Evolutionary conservation across 2,329 filamentous ascomycete genomes (phyloP).

Genomic region (Ceratocystis destructans): DNA sequence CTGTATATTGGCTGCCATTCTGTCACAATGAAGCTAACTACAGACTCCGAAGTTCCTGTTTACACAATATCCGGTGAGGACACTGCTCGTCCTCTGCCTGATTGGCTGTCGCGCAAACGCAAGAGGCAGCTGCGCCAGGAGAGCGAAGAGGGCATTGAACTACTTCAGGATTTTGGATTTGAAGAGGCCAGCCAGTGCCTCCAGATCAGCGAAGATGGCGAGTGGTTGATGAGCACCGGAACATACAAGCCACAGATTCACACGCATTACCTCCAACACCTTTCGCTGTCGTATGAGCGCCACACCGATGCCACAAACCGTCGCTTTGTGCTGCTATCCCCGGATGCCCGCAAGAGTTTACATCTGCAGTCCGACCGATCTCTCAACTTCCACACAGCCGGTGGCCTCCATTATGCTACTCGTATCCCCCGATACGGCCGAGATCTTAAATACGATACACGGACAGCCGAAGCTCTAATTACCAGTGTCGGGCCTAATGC

Average conservation of each 20-base stretch:
- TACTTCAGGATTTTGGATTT: conserved; percentile 95
- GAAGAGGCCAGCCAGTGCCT: conserved; percentile 89
- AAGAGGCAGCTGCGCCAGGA: conserved; percentile 90
- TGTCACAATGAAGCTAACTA: conserved; percentile 59
- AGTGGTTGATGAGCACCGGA: conserved; percentile 94
- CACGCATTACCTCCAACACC: conserved; percentile 83
- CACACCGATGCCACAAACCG: conserved; percentile 88
- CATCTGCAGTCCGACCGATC: conserved; percentile 86
- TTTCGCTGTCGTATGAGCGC: conserved; percentile 83
- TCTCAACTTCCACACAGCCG: conserved; percentile 84
- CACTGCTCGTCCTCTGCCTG: conserved; percentile 73
- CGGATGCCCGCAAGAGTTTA: conserved; percentile 85
- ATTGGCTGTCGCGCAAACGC: conserved; percentile 83
- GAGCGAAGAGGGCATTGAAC: conserved; percentile 80
- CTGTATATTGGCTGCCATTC: neutral
- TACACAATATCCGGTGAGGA: conserved; percentile 92
- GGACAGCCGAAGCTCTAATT: conserved; percentile 70
- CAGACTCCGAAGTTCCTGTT: conserved; percentile 70
- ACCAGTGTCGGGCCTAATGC: conserved; percentile 76
- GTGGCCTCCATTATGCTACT: conserved; percentile 77
- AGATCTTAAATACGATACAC: conserved; percentile 71
- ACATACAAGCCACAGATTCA: conserved; percentile 69
- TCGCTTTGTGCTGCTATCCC: conserved; percentile 75
- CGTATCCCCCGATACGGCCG: conserved; percentile 85
- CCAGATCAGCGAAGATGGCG: conserved; percentile 80